Conservation (phyloP, 2,329 filamentous ascomycete genomes). For the Xylariomycetidae sp. region DNA sequence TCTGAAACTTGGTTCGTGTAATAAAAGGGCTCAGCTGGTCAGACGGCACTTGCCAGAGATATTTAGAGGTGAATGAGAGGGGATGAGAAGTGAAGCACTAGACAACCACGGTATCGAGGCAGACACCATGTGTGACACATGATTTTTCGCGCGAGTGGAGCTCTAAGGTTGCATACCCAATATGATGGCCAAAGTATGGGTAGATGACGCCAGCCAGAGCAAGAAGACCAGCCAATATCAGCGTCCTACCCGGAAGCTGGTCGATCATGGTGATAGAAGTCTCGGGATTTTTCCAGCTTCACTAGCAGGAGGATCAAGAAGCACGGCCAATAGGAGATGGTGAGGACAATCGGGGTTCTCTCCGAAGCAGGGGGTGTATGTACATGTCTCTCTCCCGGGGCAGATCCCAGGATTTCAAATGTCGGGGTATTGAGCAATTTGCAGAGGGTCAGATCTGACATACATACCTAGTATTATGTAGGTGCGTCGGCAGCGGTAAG, state of each 20-base stretch:
- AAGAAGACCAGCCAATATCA: slow-evolving; percentile 13
- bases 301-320: too few species aligned
- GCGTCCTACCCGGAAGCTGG: slow-evolving; percentile 11
- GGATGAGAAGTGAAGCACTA: too few species aligned
- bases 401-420: slow-evolving; percentile 17
- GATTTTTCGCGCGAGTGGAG: too few species aligned
- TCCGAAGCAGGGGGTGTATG: too few species aligned
- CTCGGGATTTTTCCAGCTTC: too few species aligned
- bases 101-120: too few species aligned
- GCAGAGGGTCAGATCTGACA: slow-evolving; percentile 12
- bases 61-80: too few species aligned
- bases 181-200: slow-evolving; percentile 5
- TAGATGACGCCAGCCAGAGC: slow-evolving; percentile 14
- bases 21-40: slow-evolving; percentile 13
- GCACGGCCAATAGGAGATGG: too few species aligned
- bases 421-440: too few species aligned
- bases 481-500: slow-evolving; percentile 9
- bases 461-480: slow-evolving; percentile 21
- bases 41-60: slow-evolving; percentile 13
- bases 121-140: too few species aligned
- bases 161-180: slow-evolving; percentile 20
- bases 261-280: slow-evolving; percentile 12
- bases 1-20: slow-evolving; percentile 8
- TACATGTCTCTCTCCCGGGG: too few species aligned
- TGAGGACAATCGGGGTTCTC: too few species aligned